Base-by-base conservation (phyloP, 2,329 filamentous ascomycete species). In the Apiospora rasikravindrae region DNA sequence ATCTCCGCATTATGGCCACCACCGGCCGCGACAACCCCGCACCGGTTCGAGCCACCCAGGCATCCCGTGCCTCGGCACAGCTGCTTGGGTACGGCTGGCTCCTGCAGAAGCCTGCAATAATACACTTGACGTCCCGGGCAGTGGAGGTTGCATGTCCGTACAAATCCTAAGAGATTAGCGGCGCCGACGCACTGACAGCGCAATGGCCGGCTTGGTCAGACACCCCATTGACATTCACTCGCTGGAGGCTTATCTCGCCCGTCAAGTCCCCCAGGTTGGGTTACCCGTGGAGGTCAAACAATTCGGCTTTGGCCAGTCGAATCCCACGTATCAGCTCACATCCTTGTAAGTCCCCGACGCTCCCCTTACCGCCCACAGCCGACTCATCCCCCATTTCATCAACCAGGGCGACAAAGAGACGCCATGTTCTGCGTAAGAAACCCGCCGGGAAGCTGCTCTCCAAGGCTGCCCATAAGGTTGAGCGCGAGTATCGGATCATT, bases 291-390 rank as follows among this genome's bases (percentile, higher is more conserved):
- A 95, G 66, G 86, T 98, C 76, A 97, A 98, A 85, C 96, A 98
- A 93, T 99, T 98, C 81, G 94, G 95, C 78, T 98, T 97, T 81
- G 96, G 96, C 73, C 96, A 98, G 84, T 98, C 94, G 72, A 99
- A 98, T 81, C 96, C 96, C 61, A 99, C 96, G 2, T 99, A 98
- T 84, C 94, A 96, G 79, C 88, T 98, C 79, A 97, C 91, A 19
- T 91, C 91, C 14, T 19, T 37, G 67, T 69, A 69, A 33, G 67
- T 7, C 19, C 1, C 67, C 22, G n/a, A n/a, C 26, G 1, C 7
- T 7, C 29, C 4, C 19, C 16, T 67, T 29, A 19, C 6, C 87
- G 90, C 80, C 90, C 91, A 69, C 82, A 86, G 76, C 16, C 29
- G 6, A 4, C 53, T 61, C 19, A 64, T 14, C 33, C 57, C 57